phyloP scores from a whole-genome alignment of 192 early-diverging fungal genomes.

The Coemansia sp. region DNA sequence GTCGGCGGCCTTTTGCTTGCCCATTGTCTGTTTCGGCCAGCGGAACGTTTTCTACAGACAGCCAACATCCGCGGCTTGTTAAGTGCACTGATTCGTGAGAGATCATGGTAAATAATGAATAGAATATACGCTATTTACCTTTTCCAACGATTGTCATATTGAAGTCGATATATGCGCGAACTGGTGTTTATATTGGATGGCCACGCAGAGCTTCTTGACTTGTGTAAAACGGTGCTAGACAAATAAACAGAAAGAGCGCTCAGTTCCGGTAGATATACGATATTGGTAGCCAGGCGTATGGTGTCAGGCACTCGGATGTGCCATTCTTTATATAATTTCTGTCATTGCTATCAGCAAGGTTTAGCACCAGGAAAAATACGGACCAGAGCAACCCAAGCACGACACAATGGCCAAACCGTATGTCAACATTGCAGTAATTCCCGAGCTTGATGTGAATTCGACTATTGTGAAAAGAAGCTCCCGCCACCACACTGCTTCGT shows the following conservation, averaged over 20 bases:
- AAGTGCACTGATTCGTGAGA: not conserved
- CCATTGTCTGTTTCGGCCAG: not conserved
- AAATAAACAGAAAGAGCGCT: not conserved
- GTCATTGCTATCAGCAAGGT: not conserved
- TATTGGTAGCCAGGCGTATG: no score
- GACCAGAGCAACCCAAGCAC: not conserved
- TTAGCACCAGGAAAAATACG: not conserved
- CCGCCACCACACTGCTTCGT: not conserved
- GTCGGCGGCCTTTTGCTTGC: slow-evolving; percentile 3
- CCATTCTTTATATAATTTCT: not conserved
- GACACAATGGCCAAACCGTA: not conserved
- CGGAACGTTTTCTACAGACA: slow-evolving; percentile 1
- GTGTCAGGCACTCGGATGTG: no score
- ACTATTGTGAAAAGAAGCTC: not conserved
- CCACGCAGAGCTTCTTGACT: not conserved
- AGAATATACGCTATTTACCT: not conserved
- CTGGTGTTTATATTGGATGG: not conserved
- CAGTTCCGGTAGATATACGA: not conserved
- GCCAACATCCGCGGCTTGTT: not conserved
- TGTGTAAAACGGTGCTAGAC: no score
- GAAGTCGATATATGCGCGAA: not conserved
- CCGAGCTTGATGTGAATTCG: not conserved
- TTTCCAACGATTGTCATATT: not conserved
- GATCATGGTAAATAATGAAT: not conserved
- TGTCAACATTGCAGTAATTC: not conserved